Conservation (phyloP, 2,329 filamentous ascomycete species). For the Lachnellula hyalina region DNA sequence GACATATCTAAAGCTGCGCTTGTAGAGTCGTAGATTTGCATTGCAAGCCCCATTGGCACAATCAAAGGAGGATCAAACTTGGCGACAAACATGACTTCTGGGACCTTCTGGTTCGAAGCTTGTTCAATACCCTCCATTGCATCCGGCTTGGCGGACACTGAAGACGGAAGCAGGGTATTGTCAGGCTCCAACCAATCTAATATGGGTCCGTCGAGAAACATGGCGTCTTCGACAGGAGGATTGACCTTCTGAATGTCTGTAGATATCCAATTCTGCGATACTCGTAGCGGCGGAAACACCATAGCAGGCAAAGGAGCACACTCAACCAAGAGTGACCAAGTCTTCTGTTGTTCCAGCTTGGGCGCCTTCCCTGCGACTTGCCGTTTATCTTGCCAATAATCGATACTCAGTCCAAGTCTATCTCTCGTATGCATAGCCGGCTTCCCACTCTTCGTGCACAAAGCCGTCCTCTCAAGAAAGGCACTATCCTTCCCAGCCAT, state of each 20-base stretch:
- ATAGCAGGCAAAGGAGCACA: constrained; percentile 46
- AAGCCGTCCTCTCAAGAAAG: constrained; percentile 28
- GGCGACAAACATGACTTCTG: constrained; percentile 69
- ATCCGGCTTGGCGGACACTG: constrained; percentile 41
- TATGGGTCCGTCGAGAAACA: constrained; percentile 33
- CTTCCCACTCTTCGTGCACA: constrained; percentile 65
- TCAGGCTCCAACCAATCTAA: constrained; percentile 71
- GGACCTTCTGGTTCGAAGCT: constrained; percentile 47
- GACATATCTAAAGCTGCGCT: constrained; percentile 54
- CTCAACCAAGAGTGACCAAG: constrained; percentile 65
- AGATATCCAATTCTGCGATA: constrained; percentile 71
- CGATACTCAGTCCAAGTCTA: constrained; percentile 63
- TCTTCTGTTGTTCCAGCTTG: constrained; percentile 32
- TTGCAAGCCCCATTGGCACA: constrained; percentile 59
- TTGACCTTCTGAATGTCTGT: constrained; percentile 56
- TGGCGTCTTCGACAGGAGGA: constrained; percentile 37
- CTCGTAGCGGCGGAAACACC: constrained; percentile 56
- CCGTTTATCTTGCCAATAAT: constrained; percentile 70
- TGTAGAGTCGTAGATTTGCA: constrained; percentile 55
- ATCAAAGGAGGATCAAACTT: constrained; percentile 69
- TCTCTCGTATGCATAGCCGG: constrained; percentile 66
- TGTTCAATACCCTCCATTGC: constrained; percentile 51
- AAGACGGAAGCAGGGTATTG: constrained; percentile 51
- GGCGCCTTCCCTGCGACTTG: constrained; percentile 39
- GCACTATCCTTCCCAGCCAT: constrained; percentile 42